Percentiles rank a stretch among this genome's conserved stretches.
Conservation (phyloP, 768 basidiomycete genomes). For the Lactarius psammicola region DNA sequence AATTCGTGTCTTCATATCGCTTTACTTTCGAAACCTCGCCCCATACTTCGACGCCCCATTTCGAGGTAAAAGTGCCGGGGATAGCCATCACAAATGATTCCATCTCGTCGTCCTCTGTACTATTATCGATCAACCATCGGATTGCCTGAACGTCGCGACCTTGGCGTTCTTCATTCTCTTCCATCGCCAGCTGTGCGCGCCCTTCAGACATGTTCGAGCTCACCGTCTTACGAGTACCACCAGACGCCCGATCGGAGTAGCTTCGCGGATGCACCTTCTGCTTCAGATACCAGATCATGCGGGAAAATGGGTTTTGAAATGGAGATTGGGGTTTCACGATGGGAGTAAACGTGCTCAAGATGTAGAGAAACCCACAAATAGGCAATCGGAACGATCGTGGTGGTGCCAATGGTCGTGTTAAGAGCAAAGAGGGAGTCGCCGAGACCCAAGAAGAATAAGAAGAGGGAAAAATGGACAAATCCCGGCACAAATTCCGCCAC, state of each 20-base stretch:
- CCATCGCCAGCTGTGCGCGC: not conserved
- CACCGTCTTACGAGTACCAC: not conserved
- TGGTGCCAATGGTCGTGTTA: not conserved
- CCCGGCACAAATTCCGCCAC: not conserved
- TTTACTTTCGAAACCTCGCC: not conserved
- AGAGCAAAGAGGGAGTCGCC: not conserved
- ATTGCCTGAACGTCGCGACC: not conserved
- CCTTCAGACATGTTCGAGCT: not conserved
- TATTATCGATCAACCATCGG: not conserved
- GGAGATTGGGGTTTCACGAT: not conserved
- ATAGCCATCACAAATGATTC: not conserved
- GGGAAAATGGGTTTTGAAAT: not conserved
- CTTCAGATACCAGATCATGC: not conserved
- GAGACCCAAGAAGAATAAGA: not conserved
- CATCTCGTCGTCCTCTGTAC: not conserved
- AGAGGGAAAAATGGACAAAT: not conserved
- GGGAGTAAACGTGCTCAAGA: not conserved
- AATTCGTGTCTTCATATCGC: not conserved
- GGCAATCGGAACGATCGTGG: not conserved
- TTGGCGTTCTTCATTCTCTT: not conserved
- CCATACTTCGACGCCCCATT: not conserved
- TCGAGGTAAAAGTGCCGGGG: not conserved
- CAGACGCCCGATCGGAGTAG: not conserved
- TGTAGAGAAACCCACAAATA: not conserved
- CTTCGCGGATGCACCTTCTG: not conserved